phyloP scores from a whole-genome alignment of 306 rosid genomes.

The Cicer yamashitae region DNA sequence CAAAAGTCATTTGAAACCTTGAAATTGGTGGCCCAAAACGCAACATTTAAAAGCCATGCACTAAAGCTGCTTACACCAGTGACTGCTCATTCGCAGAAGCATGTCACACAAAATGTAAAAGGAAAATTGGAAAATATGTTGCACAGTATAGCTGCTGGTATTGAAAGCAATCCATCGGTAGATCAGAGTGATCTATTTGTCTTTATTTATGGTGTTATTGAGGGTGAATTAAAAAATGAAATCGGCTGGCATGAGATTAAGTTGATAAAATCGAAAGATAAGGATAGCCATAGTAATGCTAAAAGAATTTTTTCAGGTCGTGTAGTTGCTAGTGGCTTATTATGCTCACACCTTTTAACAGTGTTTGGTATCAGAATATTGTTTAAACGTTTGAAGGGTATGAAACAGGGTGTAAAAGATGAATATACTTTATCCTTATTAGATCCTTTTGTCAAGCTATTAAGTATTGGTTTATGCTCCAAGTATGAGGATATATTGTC shows the following conservation, averaged over 20 bases:
- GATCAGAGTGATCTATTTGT: conserved; percentile 74
- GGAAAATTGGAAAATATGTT: conserved; percentile 82
- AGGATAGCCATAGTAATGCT: conserved; percentile 39
- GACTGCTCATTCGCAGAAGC: conserved; percentile 66
- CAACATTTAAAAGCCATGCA: conserved; percentile 79
- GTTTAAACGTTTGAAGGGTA: conserved; percentile 67
- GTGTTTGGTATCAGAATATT: conserved; percentile 85
- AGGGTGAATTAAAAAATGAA: conserved; percentile 76
- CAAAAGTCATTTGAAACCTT: conserved; percentile 83
- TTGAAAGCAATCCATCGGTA: conserved; percentile 82
- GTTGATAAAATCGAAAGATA: conserved; percentile 39
- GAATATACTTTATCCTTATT: conserved; percentile 59
- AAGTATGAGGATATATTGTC: conserved; percentile 92
- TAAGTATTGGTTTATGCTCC: conserved; percentile 67
- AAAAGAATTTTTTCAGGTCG: conserved; percentile 55
- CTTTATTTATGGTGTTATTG: conserved; percentile 70
- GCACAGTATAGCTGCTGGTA: conserved; percentile 75
- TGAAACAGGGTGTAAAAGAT: conserved; percentile 58
- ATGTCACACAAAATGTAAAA: conserved; percentile 69
- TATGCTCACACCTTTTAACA: conserved; percentile 73
- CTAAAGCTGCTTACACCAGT: conserved; percentile 75
- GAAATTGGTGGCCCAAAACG: conserved; percentile 72
- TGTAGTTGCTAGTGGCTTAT: conserved; percentile 56
- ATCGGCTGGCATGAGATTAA: conserved; percentile 55
- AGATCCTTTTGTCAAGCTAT: conserved; percentile 77